Conservation (phyloP, 2,329 filamentous ascomycete species). For the Hypoxylon rubiginosum region DNA sequence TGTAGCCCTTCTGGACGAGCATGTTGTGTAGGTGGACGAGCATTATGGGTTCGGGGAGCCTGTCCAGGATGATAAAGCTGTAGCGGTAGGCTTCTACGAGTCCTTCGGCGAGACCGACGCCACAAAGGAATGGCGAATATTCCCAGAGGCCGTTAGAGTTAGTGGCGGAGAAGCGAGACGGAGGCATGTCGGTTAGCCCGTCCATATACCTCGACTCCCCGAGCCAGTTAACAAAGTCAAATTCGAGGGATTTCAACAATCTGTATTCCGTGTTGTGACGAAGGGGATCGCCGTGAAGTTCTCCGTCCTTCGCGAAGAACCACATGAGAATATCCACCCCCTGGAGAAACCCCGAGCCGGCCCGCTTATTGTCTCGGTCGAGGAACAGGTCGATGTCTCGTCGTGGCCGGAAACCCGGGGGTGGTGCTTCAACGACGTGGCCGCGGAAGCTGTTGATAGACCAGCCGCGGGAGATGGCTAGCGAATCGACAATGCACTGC, state of each 20-base stretch:
- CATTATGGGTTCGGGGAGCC: conserved; percentile 55
- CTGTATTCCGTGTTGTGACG: conserved; percentile 37
- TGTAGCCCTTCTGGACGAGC: conserved; percentile 58
- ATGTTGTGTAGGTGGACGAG: conserved; percentile 64
- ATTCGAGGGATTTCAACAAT: conserved; percentile 45
- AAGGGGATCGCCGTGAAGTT: conserved; percentile 23
- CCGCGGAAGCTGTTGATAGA: conserved; percentile 49
- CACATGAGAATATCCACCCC: conserved; percentile 50
- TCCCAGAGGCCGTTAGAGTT: conserved; percentile 62
- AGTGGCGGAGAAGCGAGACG: conserved; percentile 58
- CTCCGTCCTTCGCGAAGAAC: conserved; percentile 49
- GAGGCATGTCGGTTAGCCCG: conserved; percentile 54
- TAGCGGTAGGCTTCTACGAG: conserved; percentile 57
- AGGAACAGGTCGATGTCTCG: conserved; percentile 61
- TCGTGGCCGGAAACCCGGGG: conserved; percentile 53
- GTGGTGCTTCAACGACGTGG: conserved; percentile 54
- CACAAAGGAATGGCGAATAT: conserved; percentile 64
- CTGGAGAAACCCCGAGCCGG: conserved; percentile 50
- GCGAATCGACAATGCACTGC: conserved; percentile 64
- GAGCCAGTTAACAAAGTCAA: conserved; percentile 55
- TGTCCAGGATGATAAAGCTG: conserved; percentile 57
- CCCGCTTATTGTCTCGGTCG: conserved; percentile 52
- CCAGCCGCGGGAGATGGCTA: conserved; percentile 62
- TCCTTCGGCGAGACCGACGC: conserved; percentile 59
- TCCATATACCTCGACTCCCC: conserved; percentile 55